Evolutionary conservation across 768 basidiomycete genomes (phyloP), one percentile per base, ranked within the genome.

Genomic region (Crassisporium funariophilum): DNA sequence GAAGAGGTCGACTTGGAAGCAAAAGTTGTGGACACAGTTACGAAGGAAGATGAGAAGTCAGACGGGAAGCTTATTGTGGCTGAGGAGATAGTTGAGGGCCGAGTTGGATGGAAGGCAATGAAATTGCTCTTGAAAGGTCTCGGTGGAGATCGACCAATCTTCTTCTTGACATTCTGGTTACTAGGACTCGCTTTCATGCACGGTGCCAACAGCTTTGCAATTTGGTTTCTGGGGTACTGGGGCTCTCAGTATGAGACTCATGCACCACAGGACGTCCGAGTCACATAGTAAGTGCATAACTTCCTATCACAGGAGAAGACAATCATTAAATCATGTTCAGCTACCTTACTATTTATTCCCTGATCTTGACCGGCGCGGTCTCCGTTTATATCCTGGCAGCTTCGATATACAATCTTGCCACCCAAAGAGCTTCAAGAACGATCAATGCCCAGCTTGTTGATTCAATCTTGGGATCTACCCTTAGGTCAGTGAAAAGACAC

Each of bases 391-490:
- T 60, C 4, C 12, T 54, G 6, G 71, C 62, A 1, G 69, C 60
- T 21, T 49, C 68, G 13, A 43, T 74, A 6, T 84, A 74, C 55
- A 64, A 77, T n/a, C 64, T 63, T 31, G 83, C 81, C 2, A 55
- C 68, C 2, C 56, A 82, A 40, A 67, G 79, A 44, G 84, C 84
- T 2, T 82, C 82, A 3, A 68, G 72, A 45, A 60, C 49, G 5
- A 78, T 88, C 10, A 84, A 86, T 55, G 56, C 58, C 17, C 62
- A 70, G 46, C 70, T 88, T 1, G 50, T 86, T 4, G 61, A 73
- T 20, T 74, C 82, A 9, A 59, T 87, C 0, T 60, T 87, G 11
- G 74, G 80, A 4, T 78, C 82, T 4, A 86, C 86, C 1, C 60
- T 86, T 29, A 73, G 82, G 83, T 81, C 41, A 16, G 63, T 57